These are phyloP conservation scores for Coniochaeta hoffmannii DNA, from an alignment of 2,329 filamentous ascomycete genomes.

Conservation along the genomic window DNA sequence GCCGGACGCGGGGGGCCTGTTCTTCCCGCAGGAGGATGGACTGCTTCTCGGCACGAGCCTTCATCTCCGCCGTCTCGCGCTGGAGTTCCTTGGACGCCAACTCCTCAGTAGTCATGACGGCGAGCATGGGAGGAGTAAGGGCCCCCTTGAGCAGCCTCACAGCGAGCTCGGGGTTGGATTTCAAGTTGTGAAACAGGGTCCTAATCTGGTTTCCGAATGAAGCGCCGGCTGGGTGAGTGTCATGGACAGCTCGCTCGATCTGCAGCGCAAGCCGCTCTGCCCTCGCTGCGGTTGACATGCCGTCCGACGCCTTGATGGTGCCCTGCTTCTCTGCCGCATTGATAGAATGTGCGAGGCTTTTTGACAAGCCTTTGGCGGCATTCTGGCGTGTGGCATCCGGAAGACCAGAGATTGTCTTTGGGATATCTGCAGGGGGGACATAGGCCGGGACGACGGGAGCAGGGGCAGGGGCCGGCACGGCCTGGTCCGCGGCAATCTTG, in stretches of 20 bases:
- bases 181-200: slow-evolving; percentile 77
- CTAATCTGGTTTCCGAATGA: slow-evolving; percentile 60
- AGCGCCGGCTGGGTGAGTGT: slow-evolving; percentile 44
- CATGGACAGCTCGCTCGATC: slow-evolving; percentile 66
- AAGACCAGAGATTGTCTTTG: slow-evolving; percentile 45
- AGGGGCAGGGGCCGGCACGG: slow-evolving; percentile 23
- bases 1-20: slow-evolving; percentile 63
- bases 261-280: slow-evolving; percentile 67
- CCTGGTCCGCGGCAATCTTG: slow-evolving; percentile 45
- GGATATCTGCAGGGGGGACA: slow-evolving; percentile 42
- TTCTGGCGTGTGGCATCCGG: slow-evolving; percentile 54
- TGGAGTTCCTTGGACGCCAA: slow-evolving; percentile 90
- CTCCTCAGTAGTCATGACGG: slow-evolving; percentile 83
- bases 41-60: slow-evolving; percentile 72
- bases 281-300: slow-evolving; percentile 54
- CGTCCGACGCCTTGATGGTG: slow-evolving; percentile 54
- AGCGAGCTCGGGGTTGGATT: slow-evolving; percentile 75
- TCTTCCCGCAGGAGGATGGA: slow-evolving; percentile 75
- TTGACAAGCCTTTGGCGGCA: slow-evolving; percentile 63
- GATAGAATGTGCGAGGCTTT: slow-evolving; percentile 60
- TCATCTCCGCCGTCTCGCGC: slow-evolving; percentile 66
- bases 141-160: slow-evolving; percentile 66
- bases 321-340: slow-evolving; percentile 59
- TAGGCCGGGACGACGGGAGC: slow-evolving; percentile 25
- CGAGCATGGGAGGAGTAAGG: slow-evolving; percentile 67